Conservation (phyloP, 106 monocot genomes). For the Dendrobium officinale region DNA sequence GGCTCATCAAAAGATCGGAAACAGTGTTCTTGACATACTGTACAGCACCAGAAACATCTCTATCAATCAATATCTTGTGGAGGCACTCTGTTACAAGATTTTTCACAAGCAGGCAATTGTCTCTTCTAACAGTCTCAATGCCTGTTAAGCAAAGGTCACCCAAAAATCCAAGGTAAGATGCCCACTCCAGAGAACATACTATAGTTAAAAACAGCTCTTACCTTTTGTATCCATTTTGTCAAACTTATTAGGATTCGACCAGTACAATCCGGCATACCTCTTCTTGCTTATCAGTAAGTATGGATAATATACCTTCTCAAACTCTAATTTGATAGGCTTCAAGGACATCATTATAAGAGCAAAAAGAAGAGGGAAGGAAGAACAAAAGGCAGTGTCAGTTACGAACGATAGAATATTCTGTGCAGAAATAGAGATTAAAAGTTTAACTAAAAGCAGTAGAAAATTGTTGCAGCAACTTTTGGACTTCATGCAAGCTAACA, state of each 20-base stretch:
- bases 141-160: conserved; percentile 33
- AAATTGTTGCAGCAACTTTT: neutral
- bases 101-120: conserved; percentile 94
- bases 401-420: neutral
- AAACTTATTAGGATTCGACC: conserved; percentile 90
- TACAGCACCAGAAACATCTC: conserved; percentile 84
- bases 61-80: conserved; percentile 86
- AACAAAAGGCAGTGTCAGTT: neutral
- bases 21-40: conserved; percentile 92
- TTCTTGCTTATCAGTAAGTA: conserved; percentile 98
- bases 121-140: conserved; percentile 98
- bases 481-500: neutral
- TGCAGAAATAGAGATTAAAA: neutral
- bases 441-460: neutral
- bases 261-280: conserved; percentile 95
- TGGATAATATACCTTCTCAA: conserved; percentile 98
- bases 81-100: conserved; percentile 96
- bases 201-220: conserved; percentile 18
- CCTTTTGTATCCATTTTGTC: conserved; percentile 99
- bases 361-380: neutral
- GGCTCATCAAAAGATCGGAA: conserved; percentile 97
- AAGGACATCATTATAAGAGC: conserved; percentile 11
- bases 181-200: neutral
- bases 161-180: conserved; percentile 2
- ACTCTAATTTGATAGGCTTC: conserved; percentile 97